phyloP scores from a whole-genome alignment of 345 rosid genomes.

The Salix dunnii region DNA sequence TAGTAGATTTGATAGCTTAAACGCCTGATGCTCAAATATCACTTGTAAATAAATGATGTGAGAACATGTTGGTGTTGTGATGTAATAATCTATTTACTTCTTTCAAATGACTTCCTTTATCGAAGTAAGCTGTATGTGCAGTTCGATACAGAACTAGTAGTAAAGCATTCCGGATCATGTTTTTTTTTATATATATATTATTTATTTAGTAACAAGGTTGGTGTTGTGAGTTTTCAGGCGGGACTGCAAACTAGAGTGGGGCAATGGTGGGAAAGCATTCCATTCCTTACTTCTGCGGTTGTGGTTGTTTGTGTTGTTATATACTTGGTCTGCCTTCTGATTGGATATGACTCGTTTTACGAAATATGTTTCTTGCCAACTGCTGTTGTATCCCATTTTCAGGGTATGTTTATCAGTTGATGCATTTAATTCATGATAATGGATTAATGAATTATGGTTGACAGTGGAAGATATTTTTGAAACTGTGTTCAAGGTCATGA shows the following conservation, averaged over 20 bases:
- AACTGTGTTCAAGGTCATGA: too few relatives aligned
- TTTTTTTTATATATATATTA: background rate
- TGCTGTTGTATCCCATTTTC: conserved; percentile 61
- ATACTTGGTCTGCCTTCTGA: conserved; percentile 70
- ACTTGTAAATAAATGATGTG: background rate
- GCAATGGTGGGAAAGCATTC: conserved; percentile 93
- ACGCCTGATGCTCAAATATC: background rate
- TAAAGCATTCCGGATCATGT: background rate
- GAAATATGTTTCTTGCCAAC: conserved; percentile 87
- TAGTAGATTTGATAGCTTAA: background rate
- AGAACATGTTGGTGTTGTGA: background rate
- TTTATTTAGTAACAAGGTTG: background rate
- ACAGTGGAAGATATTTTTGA: too few relatives aligned
- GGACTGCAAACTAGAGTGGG: conserved; percentile 66
- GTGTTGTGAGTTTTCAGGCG: conserved; percentile 43
- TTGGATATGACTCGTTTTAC: conserved; percentile 79
- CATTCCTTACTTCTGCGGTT: conserved; percentile 73
- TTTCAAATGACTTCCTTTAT: background rate
- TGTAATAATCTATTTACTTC: background rate
- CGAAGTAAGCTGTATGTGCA: background rate
- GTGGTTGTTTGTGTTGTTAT: conserved; percentile 66
- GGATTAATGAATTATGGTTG: background rate
- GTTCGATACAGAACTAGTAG: background rate
- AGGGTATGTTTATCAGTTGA: conserved; percentile 44
- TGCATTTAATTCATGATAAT: background rate